Evolutionary conservation across 2,329 filamentous ascomycete genomes (phyloP), one percentile per base, ranked within the genome.

Genomic region (Botrytis fragariae): DNA sequence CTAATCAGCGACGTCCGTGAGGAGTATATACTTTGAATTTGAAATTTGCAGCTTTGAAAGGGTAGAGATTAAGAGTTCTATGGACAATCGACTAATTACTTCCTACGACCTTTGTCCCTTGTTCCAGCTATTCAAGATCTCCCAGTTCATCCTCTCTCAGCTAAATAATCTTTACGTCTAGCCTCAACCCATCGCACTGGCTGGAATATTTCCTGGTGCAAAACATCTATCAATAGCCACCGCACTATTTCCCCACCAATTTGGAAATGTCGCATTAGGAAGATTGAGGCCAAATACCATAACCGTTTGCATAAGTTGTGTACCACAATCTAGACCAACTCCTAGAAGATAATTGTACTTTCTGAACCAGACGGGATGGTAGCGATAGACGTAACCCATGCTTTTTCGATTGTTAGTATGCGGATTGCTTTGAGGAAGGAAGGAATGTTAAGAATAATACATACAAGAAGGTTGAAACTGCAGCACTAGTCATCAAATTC

Each of bases 301-400:
- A 73, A 93, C 81, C 48, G 93, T 87, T 0, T 91, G 92, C 54
- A 87, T 87, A 25, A 93, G 81, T 22, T 90, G 88, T 14, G 93
- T 85, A 20, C 91, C 92, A 69, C 88, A 88, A 81, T 93, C 92
- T 45, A 94, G 84, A 0, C 89, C 92, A 0, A 91, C 91, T n/a
- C 91, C 92, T 0, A 90, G 88, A 79, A 93, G 86, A 80, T 93
- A 94, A 83, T 94, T 93, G 84, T 93, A 94, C 81, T 91, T 90
- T 82, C 92, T 84, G 90, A 92, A 94, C 90, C 91, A 93, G 54
- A 89, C 44, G 9, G 72, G 72, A 42, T 78, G 79, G 71, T 80
- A 81, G n/a, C 70, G 60, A 22, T 72, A 72, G 7, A 72, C 45
- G 25, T 72, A 72, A 2, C 70, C 70, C 70, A 72, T 72, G 18